Evolutionary conservation across 2,329 filamentous ascomycete genomes (phyloP).

Genomic region (Cytospora chrysosperma): DNA sequence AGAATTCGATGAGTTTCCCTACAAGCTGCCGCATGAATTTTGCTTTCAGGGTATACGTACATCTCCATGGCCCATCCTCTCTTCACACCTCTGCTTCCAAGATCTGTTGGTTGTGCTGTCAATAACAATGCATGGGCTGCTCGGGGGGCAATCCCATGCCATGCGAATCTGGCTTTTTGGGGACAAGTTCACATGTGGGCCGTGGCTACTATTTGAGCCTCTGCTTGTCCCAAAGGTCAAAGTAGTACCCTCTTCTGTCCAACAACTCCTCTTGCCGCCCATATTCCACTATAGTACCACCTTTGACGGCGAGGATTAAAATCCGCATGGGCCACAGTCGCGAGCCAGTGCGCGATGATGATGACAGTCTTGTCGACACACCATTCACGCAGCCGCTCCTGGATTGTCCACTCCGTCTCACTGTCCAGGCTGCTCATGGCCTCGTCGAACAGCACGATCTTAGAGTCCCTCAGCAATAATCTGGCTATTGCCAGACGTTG

Average conservation of each 20-base stretch:
- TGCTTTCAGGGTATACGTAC: neutral
- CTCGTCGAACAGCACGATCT: constrained; percentile 24
- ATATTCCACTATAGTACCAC: neutral
- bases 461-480: constrained; percentile 15
- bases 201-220: neutral
- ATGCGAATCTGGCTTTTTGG: neutral
- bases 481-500: constrained; percentile 48
- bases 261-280: constrained; percentile 1
- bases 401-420: constrained; percentile 23
- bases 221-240: neutral
- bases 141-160: too few species aligned
- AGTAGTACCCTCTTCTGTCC: constrained; percentile 4
- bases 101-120: too few species aligned
- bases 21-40: too few species aligned
- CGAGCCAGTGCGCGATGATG: constrained; percentile 17
- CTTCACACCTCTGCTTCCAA: neutral
- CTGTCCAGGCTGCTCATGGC: constrained; percentile 22
- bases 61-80: too few species aligned
- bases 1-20: too few species aligned
- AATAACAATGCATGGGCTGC: too few species aligned
- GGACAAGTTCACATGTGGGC: neutral
- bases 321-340: constrained; percentile 6
- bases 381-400: constrained; percentile 14
- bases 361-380: constrained; percentile 16
- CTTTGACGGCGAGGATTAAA: constrained; percentile 7